A percentile compares a stretch with the other conserved stretches of the same genome.
Conservation (phyloP, 768 basidiomycete genomes). For the Termitomyces sp. region DNA sequence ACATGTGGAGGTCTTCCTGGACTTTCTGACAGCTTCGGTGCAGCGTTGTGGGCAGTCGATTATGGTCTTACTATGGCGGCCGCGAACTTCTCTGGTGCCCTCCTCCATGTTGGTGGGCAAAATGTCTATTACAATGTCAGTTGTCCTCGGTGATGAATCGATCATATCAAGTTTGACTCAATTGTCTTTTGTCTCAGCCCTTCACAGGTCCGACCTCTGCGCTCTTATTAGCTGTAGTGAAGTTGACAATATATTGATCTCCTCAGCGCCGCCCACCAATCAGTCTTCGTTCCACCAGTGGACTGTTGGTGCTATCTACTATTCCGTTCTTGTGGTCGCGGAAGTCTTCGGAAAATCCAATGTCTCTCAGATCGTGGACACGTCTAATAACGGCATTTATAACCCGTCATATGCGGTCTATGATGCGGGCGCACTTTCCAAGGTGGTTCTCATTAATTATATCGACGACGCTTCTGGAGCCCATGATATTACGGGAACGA, state of each 20-base stretch:
- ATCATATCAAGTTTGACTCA: neutral
- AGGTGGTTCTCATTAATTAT: constrained; percentile 72
- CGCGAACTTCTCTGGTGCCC: constrained; percentile 50
- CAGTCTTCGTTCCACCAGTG: constrained; percentile 58
- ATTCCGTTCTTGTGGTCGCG: constrained; percentile 65
- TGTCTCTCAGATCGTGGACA: constrained; percentile 64
- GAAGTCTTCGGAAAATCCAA: constrained; percentile 68
- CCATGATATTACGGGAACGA: constrained; percentile 48
- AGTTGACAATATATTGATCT: neutral
- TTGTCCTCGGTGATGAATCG: neutral
- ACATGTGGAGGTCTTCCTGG: constrained; percentile 69
- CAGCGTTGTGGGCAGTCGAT: constrained; percentile 65
- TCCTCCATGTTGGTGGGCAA: constrained; percentile 65
- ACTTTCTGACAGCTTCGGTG: constrained; percentile 58
- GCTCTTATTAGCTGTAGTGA: neutral
- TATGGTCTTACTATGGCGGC: constrained; percentile 62
- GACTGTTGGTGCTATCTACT: constrained; percentile 75
- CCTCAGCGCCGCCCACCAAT: constrained; percentile 45
- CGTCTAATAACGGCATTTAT: constrained; percentile 46
- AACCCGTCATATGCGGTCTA: constrained; percentile 76
- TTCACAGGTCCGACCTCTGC: constrained; percentile 44
- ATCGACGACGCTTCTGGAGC: constrained; percentile 58
- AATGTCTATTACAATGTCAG: constrained; percentile 66
- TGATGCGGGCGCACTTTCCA: constrained; percentile 59
- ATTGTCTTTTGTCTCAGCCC: constrained; percentile 41